phyloP scores from a whole-genome alignment of 2,329 filamentous ascomycete genomes.

The Neobulgaria alba region DNA sequence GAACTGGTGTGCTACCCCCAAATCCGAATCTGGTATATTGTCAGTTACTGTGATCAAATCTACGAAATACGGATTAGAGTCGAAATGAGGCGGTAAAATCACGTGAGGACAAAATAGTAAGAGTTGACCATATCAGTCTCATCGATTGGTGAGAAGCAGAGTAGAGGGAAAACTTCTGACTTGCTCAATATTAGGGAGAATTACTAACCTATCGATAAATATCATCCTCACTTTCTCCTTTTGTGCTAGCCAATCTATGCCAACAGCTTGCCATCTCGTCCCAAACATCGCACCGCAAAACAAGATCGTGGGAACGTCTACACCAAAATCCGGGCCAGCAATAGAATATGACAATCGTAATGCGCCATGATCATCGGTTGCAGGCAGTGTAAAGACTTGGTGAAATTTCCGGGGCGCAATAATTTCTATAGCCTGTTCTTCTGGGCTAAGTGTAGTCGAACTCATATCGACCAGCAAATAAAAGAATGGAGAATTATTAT shows the following conservation, averaged over 20 bases:
- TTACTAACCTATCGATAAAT: conserved; percentile 32
- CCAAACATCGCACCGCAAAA: conserved; percentile 34
- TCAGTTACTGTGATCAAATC: conserved; percentile 5
- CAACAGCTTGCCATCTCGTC: conserved; percentile 25
- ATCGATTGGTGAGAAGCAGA: no score
- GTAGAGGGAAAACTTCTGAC: no score
- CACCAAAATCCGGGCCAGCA: conserved; percentile 18
- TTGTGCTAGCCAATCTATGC: conserved; percentile 26
- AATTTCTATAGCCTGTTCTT: conserved; percentile 12
- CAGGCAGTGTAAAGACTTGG: conserved; percentile 18
- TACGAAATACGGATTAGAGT: no score
- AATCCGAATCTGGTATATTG: conserved; percentile 33
- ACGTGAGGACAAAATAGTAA: no score
- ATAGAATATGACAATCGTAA: conserved; percentile 24
- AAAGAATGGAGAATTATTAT: no score
- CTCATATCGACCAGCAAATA: no score
- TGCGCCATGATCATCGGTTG: conserved; percentile 15
- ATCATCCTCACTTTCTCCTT: conserved; percentile 31
- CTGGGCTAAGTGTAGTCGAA: neutral
- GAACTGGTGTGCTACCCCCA: conserved; percentile 34
- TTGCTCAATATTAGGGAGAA: no score
- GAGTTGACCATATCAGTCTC: no score
- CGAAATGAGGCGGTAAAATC: no score
- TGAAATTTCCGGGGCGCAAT: conserved; percentile 21
- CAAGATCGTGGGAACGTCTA: conserved; percentile 28